phyloP scores from a whole-genome alignment of 2,329 filamentous ascomycete species.

The Diaporthe nobilis region DNA sequence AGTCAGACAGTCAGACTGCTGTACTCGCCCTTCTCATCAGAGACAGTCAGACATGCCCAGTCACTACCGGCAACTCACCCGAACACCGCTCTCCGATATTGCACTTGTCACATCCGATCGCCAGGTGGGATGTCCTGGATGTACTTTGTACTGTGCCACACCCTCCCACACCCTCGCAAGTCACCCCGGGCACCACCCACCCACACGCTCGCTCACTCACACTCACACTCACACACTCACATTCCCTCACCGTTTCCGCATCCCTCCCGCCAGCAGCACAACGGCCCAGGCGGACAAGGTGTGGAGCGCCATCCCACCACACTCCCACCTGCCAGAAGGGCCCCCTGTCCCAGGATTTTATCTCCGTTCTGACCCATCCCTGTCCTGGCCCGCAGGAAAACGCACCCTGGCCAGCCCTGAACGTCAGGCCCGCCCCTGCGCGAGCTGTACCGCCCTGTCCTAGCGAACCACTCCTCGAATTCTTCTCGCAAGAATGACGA shows the following conservation, averaged over 20 bases:
- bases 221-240: not conserved
- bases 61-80: conserved; percentile 32
- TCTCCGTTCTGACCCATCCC: conserved; percentile 34
- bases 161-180: conserved; percentile 1
- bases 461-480: conserved; percentile 32
- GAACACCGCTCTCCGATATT: conserved; percentile 29
- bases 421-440: conserved; percentile 34
- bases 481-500: conserved; percentile 36
- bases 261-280: conserved; percentile 16
- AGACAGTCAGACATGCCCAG: conserved; percentile 8
- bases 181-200: conserved; percentile 9
- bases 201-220: not conserved
- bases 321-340: conserved; percentile 31
- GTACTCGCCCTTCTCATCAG: conserved; percentile 32
- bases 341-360: conserved; percentile 33
- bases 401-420: conserved; percentile 24
- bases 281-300: conserved; percentile 15
- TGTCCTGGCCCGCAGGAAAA: conserved; percentile 33
- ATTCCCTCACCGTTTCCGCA: conserved; percentile 36
- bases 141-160: conserved; percentile 31
- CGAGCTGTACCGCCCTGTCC: conserved; percentile 28
- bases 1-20: not conserved
- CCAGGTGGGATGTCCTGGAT: conserved; percentile 20
- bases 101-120: conserved; percentile 27
- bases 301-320: conserved; percentile 36